Evolutionary conservation across 768 basidiomycete species (phyloP).

Genomic region (Podaxis sp.): DNA sequence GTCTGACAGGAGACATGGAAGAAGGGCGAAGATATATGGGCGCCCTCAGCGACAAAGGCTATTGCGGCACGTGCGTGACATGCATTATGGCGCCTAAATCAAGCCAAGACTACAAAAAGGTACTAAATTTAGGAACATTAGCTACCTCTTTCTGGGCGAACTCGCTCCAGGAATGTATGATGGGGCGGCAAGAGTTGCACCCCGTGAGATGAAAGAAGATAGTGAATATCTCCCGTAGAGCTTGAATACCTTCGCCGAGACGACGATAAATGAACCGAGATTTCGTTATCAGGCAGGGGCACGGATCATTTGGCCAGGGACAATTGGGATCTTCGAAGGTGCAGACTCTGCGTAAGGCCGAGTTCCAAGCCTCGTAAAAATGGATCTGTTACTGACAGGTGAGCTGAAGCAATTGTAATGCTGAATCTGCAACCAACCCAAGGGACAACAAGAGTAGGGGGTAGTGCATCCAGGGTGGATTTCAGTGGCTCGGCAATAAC

Average conservation of each 20-base stretch:
- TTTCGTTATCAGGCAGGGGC: constrained; percentile 1
- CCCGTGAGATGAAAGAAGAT: not conserved
- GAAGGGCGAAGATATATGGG: not conserved
- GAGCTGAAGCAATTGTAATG: not conserved
- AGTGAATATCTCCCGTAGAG: not conserved
- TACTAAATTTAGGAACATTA: constrained; percentile 2
- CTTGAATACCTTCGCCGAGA: constrained; percentile 2
- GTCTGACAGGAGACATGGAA: not conserved
- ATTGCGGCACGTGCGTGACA: not conserved
- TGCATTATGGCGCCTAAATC: not conserved
- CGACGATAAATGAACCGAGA: constrained; percentile 1
- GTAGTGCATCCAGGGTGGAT: constrained; percentile 16
- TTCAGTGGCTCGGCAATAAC: constrained; percentile 17
- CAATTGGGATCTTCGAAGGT: not conserved
- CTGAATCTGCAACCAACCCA: constrained; percentile 13
- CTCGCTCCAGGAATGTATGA: not conserved
- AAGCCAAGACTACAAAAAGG: not conserved
- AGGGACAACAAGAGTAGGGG: constrained; percentile 17
- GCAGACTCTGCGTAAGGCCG: constrained; percentile 2
- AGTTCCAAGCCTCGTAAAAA: constrained; percentile 3
- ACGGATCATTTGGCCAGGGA: constrained; percentile 5
- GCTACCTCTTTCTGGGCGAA: not conserved
- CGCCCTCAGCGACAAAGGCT: not conserved
- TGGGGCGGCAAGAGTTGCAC: not conserved
- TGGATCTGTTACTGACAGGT: not conserved